phyloP scores from a whole-genome alignment of 163 green algal genomes.

The Scenedesmus sp. region DNA sequence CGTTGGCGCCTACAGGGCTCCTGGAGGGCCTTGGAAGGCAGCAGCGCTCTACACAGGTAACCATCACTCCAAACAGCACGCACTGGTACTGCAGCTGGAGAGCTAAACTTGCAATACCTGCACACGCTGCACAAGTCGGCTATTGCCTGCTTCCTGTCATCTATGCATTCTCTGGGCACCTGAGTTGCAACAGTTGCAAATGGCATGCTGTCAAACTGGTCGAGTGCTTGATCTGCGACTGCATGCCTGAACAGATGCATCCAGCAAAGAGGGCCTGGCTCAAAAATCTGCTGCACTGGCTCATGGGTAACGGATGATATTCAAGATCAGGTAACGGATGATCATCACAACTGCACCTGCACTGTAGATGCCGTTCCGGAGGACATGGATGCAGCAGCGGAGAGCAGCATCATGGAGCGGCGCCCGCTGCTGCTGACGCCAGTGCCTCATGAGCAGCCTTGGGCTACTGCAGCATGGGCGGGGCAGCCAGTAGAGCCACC shows the following conservation, averaged over 20 bases:
- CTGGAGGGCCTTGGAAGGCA: conserved; percentile 6
- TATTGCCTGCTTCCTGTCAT: too few relatives aligned
- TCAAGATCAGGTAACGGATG: too few relatives aligned
- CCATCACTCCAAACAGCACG: not conserved
- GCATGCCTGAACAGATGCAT: too few relatives aligned
- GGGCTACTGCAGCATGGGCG: conserved; percentile 54
- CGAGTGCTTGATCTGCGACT: too few relatives aligned
- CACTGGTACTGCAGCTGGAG: not conserved
- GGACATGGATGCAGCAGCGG: conserved; percentile 42
- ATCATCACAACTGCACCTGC: not conserved
- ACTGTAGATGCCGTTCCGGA: conserved; percentile 53
- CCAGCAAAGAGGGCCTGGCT: too few relatives aligned
- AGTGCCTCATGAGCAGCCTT: conserved; percentile 59
- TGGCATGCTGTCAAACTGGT: too few relatives aligned
- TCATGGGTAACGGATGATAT: too few relatives aligned
- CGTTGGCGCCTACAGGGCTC: conserved; percentile 23
- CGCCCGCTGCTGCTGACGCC: conserved; percentile 51
- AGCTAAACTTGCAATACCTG: too few relatives aligned
- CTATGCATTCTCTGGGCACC: too few relatives aligned
- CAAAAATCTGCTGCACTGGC: too few relatives aligned
- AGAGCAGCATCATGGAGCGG: conserved; percentile 52
- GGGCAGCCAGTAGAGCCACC: conserved; percentile 36
- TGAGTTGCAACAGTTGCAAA: too few relatives aligned
- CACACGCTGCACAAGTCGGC: too few relatives aligned
- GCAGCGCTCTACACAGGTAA: conserved; percentile 30